These are phyloP conservation scores for Penicillium maclennaniae DNA, from an alignment of 495 filamentous ascomycete species.

Conservation along the genomic window DNA sequence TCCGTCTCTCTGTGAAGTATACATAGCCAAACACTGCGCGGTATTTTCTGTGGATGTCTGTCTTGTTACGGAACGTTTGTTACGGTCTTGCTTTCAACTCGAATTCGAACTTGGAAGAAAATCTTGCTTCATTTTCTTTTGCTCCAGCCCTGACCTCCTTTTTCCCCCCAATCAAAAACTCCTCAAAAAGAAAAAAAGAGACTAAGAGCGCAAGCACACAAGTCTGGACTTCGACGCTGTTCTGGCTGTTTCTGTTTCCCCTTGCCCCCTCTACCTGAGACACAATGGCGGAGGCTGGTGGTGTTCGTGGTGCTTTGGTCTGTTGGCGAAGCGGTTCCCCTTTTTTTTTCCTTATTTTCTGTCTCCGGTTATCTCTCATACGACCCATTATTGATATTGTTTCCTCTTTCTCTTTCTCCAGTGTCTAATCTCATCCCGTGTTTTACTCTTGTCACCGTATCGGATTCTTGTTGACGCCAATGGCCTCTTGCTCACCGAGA, in stretches of 20 bases:
- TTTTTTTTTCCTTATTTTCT: constrained; percentile 11
- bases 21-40: constrained; percentile 21
- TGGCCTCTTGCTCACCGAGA: not conserved
- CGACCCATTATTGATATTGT: constrained; percentile 18
- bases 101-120: not conserved
- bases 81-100: constrained; percentile 9
- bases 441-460: constrained; percentile 1
- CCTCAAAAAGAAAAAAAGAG: constrained; percentile 26
- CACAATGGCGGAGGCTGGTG: constrained; percentile 39
- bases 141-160: constrained; percentile 6
- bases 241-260: constrained; percentile 30
- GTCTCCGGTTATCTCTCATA: constrained; percentile 5
- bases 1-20: constrained; percentile 21
- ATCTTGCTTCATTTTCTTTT: not conserved
- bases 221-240: constrained; percentile 33
- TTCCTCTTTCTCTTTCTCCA: constrained; percentile 11
- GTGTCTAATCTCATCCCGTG: constrained; percentile 23
- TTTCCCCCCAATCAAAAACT: constrained; percentile 8
- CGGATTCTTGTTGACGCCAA: not conserved
- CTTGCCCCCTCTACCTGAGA: constrained; percentile 39
- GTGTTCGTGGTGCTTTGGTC: constrained; percentile 47
- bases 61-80: constrained; percentile 9
- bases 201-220: constrained; percentile 34
- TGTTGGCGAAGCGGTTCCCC: constrained; percentile 29
- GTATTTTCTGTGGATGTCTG: constrained; percentile 1